A percentile compares a stretch with the other conserved stretches of the same genome.
Evolutionary conservation across 1,139 yeast species (phyloP).

Genomic region (Suhomyces maxii): DNA sequence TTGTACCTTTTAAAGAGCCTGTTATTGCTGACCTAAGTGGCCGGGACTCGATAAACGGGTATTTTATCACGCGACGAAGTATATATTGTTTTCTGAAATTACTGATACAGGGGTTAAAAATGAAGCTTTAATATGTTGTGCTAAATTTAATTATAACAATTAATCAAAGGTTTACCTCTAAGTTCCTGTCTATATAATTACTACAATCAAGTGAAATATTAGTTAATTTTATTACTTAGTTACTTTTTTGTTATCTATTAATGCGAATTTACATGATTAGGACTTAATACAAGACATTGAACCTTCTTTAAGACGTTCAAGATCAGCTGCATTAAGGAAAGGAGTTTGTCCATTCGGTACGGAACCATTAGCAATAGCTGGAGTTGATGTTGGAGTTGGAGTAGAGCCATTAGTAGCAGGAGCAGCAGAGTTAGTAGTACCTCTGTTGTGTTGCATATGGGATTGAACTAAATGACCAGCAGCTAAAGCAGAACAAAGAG

Average conservation of each 20-base stretch:
- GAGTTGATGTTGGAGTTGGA: constrained; percentile 6
- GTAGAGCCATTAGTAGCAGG: constrained; percentile 14
- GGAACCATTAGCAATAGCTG: constrained; percentile 14
- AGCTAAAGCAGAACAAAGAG: constrained; percentile 91
- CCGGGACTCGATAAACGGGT: no score
- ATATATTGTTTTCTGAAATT: no score
- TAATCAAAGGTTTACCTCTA: no score
- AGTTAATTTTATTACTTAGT: neutral
- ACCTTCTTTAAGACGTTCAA: constrained; percentile 65
- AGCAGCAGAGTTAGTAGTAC: constrained; percentile 46
- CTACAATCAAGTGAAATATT: no score
- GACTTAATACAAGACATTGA: constrained; percentile 63
- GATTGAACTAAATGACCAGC: constrained; percentile 98
- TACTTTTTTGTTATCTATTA: constrained; percentile 11
- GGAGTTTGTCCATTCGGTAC: constrained; percentile 15
- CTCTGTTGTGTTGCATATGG: constrained; percentile 95
- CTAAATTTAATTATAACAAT: no score
- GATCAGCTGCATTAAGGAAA: constrained; percentile 29
- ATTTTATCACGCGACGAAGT: no score
- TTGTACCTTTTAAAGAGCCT: no score
- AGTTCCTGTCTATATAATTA: no score
- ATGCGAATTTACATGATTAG: constrained; percentile 15
- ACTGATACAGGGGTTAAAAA: no score
- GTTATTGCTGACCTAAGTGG: no score
- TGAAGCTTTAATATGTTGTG: no score